Base-by-base conservation (phyloP, 352 stramenopile species). In the Phytophthora cajani region DNA sequence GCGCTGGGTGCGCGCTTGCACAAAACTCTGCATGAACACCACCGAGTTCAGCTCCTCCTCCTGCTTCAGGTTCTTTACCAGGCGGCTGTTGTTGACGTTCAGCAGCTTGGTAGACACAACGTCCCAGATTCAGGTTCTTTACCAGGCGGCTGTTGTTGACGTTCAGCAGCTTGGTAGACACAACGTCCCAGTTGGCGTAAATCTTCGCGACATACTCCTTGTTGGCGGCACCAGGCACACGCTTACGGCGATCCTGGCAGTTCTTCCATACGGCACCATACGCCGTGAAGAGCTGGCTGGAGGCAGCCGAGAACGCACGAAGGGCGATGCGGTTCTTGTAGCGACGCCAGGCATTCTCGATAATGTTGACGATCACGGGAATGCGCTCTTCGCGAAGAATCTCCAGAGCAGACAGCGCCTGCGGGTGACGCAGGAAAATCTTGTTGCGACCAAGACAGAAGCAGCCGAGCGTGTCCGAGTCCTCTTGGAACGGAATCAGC, bases 371-470 rank as follows among this genome's bases (percentile, higher is more conserved):
- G 42, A 96, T 90, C 14, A 73, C 71, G 0, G 85, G 83, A 52
- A 97, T 90, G 33, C 91, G 88, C 54, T 88, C 71, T 62, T 95
- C 86, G 32, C 91, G 85, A 40, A 91, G 50, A 21, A 93, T 80
- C 67, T 98, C 91, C 5, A 98, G 72, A 27, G 87, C 84, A n/a
- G 91, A 97, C 16, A 97, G 74, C 11, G 91, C 92, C 60, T 96
- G 85, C 12, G 92, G 92, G 58, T 95, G 85, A 58, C 92, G 92
- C 69, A 98, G 74, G 70, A 97, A 98, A 56, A 98, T 84, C 73
- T 94, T 95, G 72, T 93, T 96, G 49, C 85, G 86, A 16, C 92
- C 92, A 40, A 97, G 78, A 27, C 85, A 89, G 59, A 90, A 95
- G 72, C 84, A 92, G 32, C 85, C 88, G 19, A 95, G 75, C 60